Evolutionary conservation across 345 rosid species (phyloP), one percentile per base, ranked within the genome.

Genomic region (Eucalyptus regnans): DNA sequence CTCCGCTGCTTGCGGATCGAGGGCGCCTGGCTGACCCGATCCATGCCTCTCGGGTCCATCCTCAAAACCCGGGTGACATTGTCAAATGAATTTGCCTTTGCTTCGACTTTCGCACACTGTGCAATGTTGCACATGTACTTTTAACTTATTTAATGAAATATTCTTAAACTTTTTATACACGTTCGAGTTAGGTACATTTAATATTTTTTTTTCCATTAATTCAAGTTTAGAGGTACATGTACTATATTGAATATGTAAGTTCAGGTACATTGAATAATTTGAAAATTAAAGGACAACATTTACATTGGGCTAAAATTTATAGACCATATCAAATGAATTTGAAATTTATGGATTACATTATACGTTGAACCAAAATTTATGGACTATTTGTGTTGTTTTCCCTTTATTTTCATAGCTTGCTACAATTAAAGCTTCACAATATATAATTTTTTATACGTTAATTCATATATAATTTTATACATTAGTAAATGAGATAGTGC

Each of bases 31-130:
- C 43, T n/a, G 68, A 29, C 86, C 89, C 86, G 89, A 88, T 88
- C 89, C 89, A 80, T 79, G 60, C 29, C 58, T 51, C 86, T 76
- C 68, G 89, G 89, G 68, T 44, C 66, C 66, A 41, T 22, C 89
- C 54, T 50, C 46, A 20, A 31, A 41, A 76, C 84, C 84, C 48
- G 84, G 84, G 48, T 76, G 84, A 76, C 8, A 41, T 41, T 20
- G 84, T 76, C 84, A 76, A 22, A 41, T 41, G 29, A 41, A 76
- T 76, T 76, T 11, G 27, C 83, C 62, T 22, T 22, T 23, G 12
- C 62, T 23, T 9, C 29, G 23, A 56, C 12, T 56, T 56, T 22
- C 12, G 12, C 29, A 13, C 15, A 12, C 5, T 5, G 2, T 12
- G 5, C 15, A 50, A 13, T 50, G 51, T 50, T 2, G 6, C 10